Conservation (phyloP, 768 basidiomycete genomes). For the Chlorophyllum brunneum region DNA sequence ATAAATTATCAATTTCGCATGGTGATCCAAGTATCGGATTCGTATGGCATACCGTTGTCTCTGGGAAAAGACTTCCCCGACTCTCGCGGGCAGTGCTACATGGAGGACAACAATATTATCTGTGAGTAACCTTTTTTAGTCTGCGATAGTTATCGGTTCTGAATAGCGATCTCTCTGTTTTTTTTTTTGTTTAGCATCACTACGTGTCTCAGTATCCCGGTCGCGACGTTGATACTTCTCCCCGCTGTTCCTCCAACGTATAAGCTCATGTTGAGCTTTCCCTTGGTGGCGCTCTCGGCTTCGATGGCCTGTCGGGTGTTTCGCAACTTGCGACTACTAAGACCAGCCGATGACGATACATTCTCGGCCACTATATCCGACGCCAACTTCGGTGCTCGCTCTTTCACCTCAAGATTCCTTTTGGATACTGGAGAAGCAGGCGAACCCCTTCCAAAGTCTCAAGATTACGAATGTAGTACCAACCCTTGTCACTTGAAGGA, state of each 20-base stretch:
- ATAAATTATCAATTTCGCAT: background rate
- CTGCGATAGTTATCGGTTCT: background rate
- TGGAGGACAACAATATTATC: background rate
- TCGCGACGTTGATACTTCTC: background rate
- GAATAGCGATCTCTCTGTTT: background rate
- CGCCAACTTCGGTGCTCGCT: no score
- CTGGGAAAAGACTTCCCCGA: background rate
- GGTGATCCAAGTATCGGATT: background rate
- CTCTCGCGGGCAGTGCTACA: background rate
- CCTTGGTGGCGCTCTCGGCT: background rate
- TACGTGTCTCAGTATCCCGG: background rate
- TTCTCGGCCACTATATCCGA: no score
- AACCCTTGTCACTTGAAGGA: no score
- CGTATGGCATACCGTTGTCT: background rate
- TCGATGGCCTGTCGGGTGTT: background rate
- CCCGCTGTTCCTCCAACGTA: background rate
- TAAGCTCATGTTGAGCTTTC: background rate
- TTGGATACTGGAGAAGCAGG: no score
- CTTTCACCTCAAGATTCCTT: no score
- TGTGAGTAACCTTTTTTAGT: background rate
- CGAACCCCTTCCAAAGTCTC: no score
- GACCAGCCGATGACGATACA: no score
- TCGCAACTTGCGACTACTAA: background rate
- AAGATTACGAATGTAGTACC: no score
- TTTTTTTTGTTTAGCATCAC: background rate